These are phyloP conservation scores for Exophiala calicioides DNA, from an alignment of 2,329 filamentous ascomycete genomes.

Conservation along the genomic window DNA sequence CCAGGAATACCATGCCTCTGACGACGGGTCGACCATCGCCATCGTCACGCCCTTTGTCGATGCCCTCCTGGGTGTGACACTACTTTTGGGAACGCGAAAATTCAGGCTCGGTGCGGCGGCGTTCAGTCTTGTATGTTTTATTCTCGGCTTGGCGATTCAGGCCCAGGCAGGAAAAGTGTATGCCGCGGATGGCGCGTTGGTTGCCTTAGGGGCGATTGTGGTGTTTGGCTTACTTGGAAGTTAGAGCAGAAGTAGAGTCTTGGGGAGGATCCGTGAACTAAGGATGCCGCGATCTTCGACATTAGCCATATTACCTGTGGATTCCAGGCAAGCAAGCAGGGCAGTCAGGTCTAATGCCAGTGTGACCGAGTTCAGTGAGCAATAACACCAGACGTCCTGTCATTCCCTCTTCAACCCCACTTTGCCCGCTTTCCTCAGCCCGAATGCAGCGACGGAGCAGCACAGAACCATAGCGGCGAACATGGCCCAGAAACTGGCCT, in stretches of 20 bases:
- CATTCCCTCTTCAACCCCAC: conserved; percentile 43
- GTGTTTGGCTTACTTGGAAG: no score
- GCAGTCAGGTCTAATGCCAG: no score
- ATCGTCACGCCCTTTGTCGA: conserved; percentile 10
- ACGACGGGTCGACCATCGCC: conserved; percentile 14
- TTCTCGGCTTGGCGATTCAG: conserved; percentile 7
- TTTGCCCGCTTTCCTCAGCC: conserved; percentile 50
- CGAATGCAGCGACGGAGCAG: conserved; percentile 43
- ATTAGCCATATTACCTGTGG: no score
- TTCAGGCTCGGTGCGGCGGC: conserved; percentile 9
- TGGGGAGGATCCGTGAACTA: no score
- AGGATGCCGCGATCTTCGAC: no score
- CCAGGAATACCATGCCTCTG: conserved; percentile 20
- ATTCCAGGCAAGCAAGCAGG: no score
- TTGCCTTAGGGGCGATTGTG: conserved; percentile 9
- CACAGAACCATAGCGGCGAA: conserved; percentile 49
- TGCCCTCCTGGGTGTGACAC: conserved; percentile 7
- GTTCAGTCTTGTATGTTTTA: conserved; percentile 2
- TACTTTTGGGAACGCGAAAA: conserved; percentile 4
- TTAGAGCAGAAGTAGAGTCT: no score
- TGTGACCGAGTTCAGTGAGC: no score
- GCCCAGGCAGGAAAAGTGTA: conserved; percentile 12
- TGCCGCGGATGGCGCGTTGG: conserved; percentile 5
- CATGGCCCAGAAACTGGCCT: conserved; percentile 56
- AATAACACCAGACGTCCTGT: no score